Conservation (phyloP, 345 rosid genomes). For the Rhodamnia rubescens region DNA sequence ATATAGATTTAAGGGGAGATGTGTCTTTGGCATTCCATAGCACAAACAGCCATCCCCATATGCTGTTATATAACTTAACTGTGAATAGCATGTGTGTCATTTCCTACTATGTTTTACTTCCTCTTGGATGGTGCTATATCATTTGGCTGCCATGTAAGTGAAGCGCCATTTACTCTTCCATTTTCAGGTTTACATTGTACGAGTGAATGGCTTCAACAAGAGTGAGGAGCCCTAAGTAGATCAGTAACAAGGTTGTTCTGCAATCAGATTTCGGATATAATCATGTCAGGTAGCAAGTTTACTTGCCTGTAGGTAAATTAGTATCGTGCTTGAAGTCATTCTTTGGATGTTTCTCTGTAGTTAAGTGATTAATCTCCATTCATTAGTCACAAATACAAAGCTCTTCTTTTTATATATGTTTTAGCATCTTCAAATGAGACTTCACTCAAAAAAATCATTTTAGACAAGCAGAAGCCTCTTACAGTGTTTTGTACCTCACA, state of each 20-base stretch:
- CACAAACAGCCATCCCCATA: not conserved
- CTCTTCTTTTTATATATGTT: not conserved
- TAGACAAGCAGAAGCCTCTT: too few relatives aligned
- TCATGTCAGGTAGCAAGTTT: not conserved
- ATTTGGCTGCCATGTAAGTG: not conserved
- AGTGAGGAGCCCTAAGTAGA: not conserved
- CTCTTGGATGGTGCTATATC: not conserved
- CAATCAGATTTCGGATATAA: not conserved
- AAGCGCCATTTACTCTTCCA: not conserved
- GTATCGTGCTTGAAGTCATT: not conserved
- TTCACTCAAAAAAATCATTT: too few relatives aligned
- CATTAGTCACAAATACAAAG: not conserved
- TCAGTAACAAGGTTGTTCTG: not conserved
- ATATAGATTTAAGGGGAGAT: not conserved
- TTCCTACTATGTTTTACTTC: not conserved
- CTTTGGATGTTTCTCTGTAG: not conserved
- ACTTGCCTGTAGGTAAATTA: not conserved
- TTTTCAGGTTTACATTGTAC: conserved; percentile 27
- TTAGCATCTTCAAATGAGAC: not conserved
- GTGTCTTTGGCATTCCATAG: not conserved
- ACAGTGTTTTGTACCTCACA: not conserved
- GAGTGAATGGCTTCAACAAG: conserved; percentile 19
- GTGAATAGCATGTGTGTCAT: not conserved
- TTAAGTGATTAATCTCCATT: not conserved
- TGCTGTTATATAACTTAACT: not conserved